Evolutionary conservation across 2,329 filamentous ascomycete genomes (phyloP), one percentile per base, ranked within the genome.

Genomic region (Ceratocystis alfenasii): DNA sequence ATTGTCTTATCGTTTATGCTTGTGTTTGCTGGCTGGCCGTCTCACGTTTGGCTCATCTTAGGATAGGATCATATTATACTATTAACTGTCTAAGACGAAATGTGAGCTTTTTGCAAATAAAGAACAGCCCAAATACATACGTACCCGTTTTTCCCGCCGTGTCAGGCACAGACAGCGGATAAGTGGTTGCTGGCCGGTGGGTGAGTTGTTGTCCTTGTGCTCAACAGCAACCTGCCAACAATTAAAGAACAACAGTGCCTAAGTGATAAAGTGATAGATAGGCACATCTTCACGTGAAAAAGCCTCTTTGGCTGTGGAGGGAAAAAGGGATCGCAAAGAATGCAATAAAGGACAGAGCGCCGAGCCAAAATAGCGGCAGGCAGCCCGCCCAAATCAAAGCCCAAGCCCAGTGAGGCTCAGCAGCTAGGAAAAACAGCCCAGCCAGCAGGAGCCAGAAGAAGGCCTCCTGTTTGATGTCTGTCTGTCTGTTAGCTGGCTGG

Each of bases 261-360:
- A 15, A 41, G 36, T 15, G 5, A 28, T 28, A 28, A 25, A 25
- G 22, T 25, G 36, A 12, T 15, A 4, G 36, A 12, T 28, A 12
- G 48, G 20, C 22, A 28, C 48, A 53, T 28, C 48, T 53, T 22
- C 48, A 53, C 48, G 48, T 28, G 48, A 25, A 28, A 28, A 15
- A 15, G 6, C 48, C 3, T 8, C 12, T 6, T 22, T 53, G 22
- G 6, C 20, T 28, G 8, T 15, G 1, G 10, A 20, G 46, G 48
- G 25, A 53, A 53, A 53, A 25, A 50, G 22, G 8, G 36, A 50
- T 30, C 17, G n/a, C 28, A 41, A 36, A 30, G 45, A 62, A 62
- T 50, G 28, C n/a, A 53, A 22, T 30, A 44, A 53, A n/a, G 12
- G 22, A 28, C 8, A 28, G 48, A 63, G 28, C 28, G 69, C 74